Percentiles rank a stretch among this genome's conserved stretches.
Conservation (phyloP, 106 monocot genomes). For the Triglochin maritima region DNA sequence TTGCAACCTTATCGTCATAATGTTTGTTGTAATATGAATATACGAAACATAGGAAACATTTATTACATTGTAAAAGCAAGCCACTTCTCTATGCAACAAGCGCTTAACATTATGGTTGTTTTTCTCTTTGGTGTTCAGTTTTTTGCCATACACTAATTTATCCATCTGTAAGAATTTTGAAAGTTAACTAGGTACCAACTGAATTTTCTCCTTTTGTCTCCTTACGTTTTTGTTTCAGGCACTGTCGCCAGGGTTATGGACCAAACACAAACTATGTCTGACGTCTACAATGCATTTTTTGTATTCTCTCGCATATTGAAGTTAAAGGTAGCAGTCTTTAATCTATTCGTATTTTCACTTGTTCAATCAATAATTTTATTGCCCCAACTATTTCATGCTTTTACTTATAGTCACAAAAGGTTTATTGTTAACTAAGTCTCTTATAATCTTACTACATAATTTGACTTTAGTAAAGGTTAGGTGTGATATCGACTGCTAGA, state of each 20-base stretch:
- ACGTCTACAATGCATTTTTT: constrained; percentile 80
- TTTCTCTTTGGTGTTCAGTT: no score
- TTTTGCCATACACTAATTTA: not conserved
- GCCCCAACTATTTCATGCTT: not conserved
- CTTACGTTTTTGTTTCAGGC: constrained; percentile 34
- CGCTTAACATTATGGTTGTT: no score
- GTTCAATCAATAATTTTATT: not conserved
- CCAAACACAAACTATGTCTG: constrained; percentile 62
- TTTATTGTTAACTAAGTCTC: no score
- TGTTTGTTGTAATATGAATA: no score
- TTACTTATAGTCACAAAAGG: no score
- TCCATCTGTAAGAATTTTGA: not conserved
- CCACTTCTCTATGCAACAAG: no score
- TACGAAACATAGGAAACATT: no score
- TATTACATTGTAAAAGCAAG: no score
- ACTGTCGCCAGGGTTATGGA: constrained; percentile 47
- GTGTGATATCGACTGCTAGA: no score
- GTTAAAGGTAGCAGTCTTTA: constrained; percentile 43
- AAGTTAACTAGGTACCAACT: not conserved
- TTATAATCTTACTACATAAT: no score
- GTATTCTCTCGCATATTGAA: constrained; percentile 58
- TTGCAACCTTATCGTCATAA: no score
- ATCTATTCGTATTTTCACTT: constrained; percentile 1
- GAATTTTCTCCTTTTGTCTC: not conserved
- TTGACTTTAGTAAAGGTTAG: no score